Base-by-base conservation (phyloP, 441 rosid genomes). In the Geranium incanum region DNA sequence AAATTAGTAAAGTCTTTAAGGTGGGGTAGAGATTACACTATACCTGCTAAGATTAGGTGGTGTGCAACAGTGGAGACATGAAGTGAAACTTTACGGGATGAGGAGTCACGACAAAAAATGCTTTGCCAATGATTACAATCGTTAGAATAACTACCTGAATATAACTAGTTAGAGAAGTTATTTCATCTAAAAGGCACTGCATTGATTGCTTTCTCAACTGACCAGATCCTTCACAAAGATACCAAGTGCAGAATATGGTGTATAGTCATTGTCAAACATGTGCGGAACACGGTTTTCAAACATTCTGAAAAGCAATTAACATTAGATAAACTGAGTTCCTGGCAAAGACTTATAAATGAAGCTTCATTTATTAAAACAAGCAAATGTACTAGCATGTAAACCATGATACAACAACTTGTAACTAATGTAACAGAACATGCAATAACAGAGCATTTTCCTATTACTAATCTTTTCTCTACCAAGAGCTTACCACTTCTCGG, bases 181-280 rank as follows among this genome's bases (percentile, higher is more conserved):
- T 6, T 7, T 68, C 41, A 8, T 6, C 52, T 70, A 38, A 66
- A 66, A 59, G 62, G 68, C 67, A 71, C 11, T 39, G 52, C 6
- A 65, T 7, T 62, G 68, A 66, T 43, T 38, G 69, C 68, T 57
- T 41, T 67, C 63, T 15, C 57, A 81, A 73, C 91, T 79, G 68
- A 95, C 97, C 92, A 95, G 84, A 85, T 95, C 99, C 87, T 95
- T 95, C 81, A 95, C 97, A 79, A 92, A 95, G 70, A 95, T 95
- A 81, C 92, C 97, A 68, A 95, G 97, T 37, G 99, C 97, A 63
- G 99, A 95, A 78, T 86, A 85, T 23, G 99, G 97, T 72, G 97
- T 89, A 66, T 90, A 95, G 80, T 95, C 97, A 74, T 90, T 88
- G 74, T 92, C 96, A 82, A 95, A 72, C 97, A 95, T 92, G 83